Percentiles rank a stretch among this genome's conserved stretches.
Evolutionary conservation across 2,329 filamentous ascomycete genomes (phyloP).

Genomic region (Fusarium sp.): DNA sequence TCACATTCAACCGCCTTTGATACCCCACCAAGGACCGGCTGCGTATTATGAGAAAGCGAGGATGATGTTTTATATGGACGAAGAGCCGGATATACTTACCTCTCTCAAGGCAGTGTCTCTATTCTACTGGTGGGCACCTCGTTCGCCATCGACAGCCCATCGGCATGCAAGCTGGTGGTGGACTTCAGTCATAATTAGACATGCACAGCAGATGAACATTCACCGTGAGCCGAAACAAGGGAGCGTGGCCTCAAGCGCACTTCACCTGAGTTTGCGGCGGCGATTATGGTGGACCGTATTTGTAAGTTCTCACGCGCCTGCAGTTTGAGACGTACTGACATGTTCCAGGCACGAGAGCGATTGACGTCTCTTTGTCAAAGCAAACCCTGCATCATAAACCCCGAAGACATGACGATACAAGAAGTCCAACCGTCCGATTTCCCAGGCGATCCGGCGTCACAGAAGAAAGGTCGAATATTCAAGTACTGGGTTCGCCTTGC

Average conservation of each 20-base stretch:
- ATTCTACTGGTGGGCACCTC: conserved; percentile 57
- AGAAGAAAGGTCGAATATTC: conserved; percentile 51
- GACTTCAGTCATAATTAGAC: conserved; percentile 53
- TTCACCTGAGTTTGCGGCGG: conserved; percentile 22
- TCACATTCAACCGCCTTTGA: conserved; percentile 53
- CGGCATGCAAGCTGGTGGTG: conserved; percentile 57
- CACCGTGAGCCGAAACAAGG: conserved; percentile 49
- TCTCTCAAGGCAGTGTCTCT: conserved; percentile 50
- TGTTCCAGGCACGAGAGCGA: conserved; percentile 27
- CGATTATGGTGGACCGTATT: conserved; percentile 36
- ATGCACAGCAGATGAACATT: conserved; percentile 55
- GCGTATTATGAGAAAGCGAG: conserved; percentile 52
- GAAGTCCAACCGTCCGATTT: conserved; percentile 52
- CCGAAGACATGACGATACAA: conserved; percentile 51
- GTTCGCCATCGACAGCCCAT: conserved; percentile 49
- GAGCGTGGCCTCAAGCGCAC: neutral
- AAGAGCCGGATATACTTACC: conserved; percentile 49
- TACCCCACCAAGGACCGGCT: conserved; percentile 50
- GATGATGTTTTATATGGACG: conserved; percentile 52
- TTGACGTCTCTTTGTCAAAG: conserved; percentile 54
- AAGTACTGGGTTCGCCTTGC: conserved; percentile 54
- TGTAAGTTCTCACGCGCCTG: neutral
- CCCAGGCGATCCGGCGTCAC: conserved; percentile 42
- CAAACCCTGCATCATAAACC: conserved; percentile 54
- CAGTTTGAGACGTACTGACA: neutral